Percentiles rank a stretch among this genome's conserved stretches.
phyloP scores from a whole-genome alignment of 1,284 basidiomycete species.

The Ustilago cynodontis region DNA sequence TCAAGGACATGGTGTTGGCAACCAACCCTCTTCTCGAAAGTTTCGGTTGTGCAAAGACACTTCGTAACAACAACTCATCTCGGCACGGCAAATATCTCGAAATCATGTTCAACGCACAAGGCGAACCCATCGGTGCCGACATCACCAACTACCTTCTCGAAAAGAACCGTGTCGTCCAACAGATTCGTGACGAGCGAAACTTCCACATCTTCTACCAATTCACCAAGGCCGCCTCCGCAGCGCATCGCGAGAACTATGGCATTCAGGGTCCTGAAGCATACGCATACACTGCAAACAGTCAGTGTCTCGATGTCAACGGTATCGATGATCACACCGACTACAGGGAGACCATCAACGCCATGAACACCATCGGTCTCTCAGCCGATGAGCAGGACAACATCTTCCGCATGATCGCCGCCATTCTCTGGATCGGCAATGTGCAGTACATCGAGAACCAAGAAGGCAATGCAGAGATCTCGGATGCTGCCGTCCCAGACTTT shows the following conservation, averaged over 20 bases:
- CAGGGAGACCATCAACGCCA: slow-evolving; percentile 89
- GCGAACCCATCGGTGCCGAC: slow-evolving; percentile 95
- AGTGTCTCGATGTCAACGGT: slow-evolving; percentile 89
- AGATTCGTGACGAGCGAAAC: slow-evolving; percentile 95
- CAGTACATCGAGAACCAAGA: slow-evolving; percentile 85
- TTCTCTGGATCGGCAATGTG: slow-evolving; percentile 94
- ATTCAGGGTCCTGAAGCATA: slow-evolving; percentile 98
- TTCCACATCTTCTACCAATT: slow-evolving; percentile 99
- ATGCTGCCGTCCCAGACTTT: slow-evolving; percentile 93
- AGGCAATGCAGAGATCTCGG: slow-evolving; percentile 85
- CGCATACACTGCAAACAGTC: slow-evolving; percentile 89
- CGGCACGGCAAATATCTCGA: slow-evolving; percentile 99
- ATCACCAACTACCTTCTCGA: slow-evolving; percentile 99
- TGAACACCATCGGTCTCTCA: slow-evolving; percentile 90
- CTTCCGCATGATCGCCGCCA: slow-evolving; percentile 88
- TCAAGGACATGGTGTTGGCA: slow-evolving; percentile 99
- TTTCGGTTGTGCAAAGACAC: slow-evolving; percentile 98
- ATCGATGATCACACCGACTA: slow-evolving; percentile 93
- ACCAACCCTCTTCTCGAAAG: slow-evolving; percentile 98
- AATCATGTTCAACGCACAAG: slow-evolving; percentile 95
- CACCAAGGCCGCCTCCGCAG: slow-evolving; percentile 90
- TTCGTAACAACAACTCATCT: slow-evolving; percentile 98
- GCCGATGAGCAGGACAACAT: slow-evolving; percentile 90
- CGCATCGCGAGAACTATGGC: slow-evolving; percentile 92
- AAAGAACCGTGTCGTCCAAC: slow-evolving; percentile 94